Evolutionary conservation across 108 stramenopile species (phyloP).

Genomic region (Seminavis robusta): DNA sequence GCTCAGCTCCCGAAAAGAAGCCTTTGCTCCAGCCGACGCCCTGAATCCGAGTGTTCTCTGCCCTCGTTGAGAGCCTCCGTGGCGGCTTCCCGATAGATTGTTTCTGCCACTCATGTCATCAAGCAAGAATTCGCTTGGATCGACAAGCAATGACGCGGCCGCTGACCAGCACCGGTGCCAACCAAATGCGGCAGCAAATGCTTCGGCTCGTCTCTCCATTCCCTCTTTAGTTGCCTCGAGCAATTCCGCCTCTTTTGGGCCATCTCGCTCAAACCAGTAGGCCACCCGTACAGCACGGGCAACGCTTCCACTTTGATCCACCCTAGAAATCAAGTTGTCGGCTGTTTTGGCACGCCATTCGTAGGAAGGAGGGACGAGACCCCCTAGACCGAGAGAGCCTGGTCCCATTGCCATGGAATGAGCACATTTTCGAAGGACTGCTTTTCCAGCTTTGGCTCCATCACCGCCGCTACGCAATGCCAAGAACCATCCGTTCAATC

Average conservation of each 20-base stretch:
- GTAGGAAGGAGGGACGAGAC: slow-evolving; percentile 75
- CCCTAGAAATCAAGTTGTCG: slow-evolving; percentile 75
- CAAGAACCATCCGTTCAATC: slow-evolving; percentile 84
- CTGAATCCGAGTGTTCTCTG: slow-evolving; percentile 69
- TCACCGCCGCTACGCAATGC: slow-evolving; percentile 85
- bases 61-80: slow-evolving; percentile 46
- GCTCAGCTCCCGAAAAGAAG: too few species aligned
- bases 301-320: slow-evolving; percentile 67
- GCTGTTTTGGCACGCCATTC: slow-evolving; percentile 84
- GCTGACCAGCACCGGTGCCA: slow-evolving; percentile 92
- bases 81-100: slow-evolving; percentile 59
- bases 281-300: slow-evolving; percentile 71
- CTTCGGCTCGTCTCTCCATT: slow-evolving; percentile 76
- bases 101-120: slow-evolving; percentile 43
- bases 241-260: slow-evolving; percentile 63
- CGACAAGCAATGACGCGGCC: slow-evolving; percentile 41
- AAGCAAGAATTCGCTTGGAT: slow-evolving; percentile 45
- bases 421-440: slow-evolving; percentile 73
- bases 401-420: slow-evolving; percentile 65
- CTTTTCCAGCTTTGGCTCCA: slow-evolving; percentile 82
- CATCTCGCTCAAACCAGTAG: slow-evolving; percentile 87
- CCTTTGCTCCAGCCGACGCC: slow-evolving; percentile 43
- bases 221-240: slow-evolving; percentile 55
- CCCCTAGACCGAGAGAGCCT: slow-evolving; percentile 75
- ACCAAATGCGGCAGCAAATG: slow-evolving; percentile 84